Base-by-base conservation (phyloP, 2,329 filamentous ascomycete species). In the Calonectria pseudoturangicola region DNA sequence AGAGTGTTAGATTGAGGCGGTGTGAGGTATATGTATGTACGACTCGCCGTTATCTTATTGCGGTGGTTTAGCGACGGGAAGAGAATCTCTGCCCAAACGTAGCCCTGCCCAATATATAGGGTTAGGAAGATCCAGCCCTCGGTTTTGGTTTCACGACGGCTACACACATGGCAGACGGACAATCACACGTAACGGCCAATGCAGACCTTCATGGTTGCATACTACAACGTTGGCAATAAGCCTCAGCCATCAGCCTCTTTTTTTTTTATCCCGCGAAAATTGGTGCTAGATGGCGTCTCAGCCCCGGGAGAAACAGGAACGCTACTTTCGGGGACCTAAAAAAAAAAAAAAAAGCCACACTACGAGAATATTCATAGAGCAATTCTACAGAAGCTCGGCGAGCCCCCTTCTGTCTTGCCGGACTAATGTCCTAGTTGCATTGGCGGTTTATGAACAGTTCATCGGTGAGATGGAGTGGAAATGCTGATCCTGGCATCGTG, bases 221-320 rank as follows among this genome's bases (percentile, higher is more conserved):
- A 60, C 41, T 41, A 48, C 67, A 13, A 48, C 18, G 30, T 62
- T 51, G 10, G 45, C 66, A 47, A 64, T 62, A 27, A 51, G 45
- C 66, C 45, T 54, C 43, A 50, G 58, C 48, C 67, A 56, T 54
- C 48, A 65, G 50, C 68, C 60, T 66, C 68, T 25, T 39, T 48
- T 45, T 58, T 43, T 12, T 18, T 28, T 18, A 30, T 18, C 45
- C 47, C 12, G 16, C 39, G 18, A 41, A 33, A 54, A 28, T 30
- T 66, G 60, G 62, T 43, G 12, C 33, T 43, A 18, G 56, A 51
- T 33, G 28, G 48, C 15, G 43, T 39, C 28, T 56, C 21, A 33
- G 50, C 41, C 62, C 41, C 68, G 68, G 68, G 62, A 70, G 68
- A 70, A 58, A n/a, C 50, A 70, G 62, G 68, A 56, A 70, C 60